These are phyloP conservation scores for Malassezia equina DNA, from an alignment of 1,284 basidiomycete species.

Conservation along the genomic window DNA sequence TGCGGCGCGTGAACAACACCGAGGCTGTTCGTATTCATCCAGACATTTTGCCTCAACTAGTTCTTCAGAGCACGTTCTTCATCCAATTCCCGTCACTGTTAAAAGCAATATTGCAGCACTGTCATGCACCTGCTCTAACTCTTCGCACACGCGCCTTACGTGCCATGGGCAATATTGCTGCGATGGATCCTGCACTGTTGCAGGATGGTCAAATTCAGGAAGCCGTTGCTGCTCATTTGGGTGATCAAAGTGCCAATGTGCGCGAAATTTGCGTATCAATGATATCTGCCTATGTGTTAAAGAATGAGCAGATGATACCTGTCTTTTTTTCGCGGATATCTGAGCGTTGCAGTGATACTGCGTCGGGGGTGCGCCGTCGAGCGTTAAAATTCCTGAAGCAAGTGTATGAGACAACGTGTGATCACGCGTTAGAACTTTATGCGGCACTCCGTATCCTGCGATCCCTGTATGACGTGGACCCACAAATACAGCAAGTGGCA, in stretches of 20 bases:
- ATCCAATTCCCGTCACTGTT: slow-evolving; percentile 22
- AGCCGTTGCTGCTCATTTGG: slow-evolving; percentile 72
- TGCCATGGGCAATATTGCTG: slow-evolving; percentile 27
- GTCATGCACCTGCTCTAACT: slow-evolving; percentile 28
- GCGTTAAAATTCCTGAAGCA: slow-evolving; percentile 84
- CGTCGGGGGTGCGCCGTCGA: slow-evolving; percentile 80
- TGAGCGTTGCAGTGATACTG: slow-evolving; percentile 81
- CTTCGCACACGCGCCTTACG: slow-evolving; percentile 38
- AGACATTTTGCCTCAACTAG: slow-evolving; percentile 21
- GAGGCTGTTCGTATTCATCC: slow-evolving; percentile 14
- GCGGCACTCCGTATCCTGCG: slow-evolving; percentile 73
- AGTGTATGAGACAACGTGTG: slow-evolving; percentile 62
- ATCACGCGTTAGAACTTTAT: slow-evolving; percentile 59
- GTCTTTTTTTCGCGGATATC: slow-evolving; percentile 62
- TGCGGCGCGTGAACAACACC: background rate
- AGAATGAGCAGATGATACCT: slow-evolving; percentile 68
- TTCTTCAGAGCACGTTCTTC: slow-evolving; percentile 26
- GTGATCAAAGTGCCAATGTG: slow-evolving; percentile 81
- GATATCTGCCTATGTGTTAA: slow-evolving; percentile 86
- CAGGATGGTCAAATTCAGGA: slow-evolving; percentile 19
- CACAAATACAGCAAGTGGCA: slow-evolving; percentile 74
- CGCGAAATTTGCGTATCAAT: slow-evolving; percentile 90
- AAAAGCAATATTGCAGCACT: slow-evolving; percentile 24
- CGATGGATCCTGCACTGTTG: slow-evolving; percentile 28
- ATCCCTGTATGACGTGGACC: slow-evolving; percentile 81